These are phyloP conservation scores for Firmiana major DNA, from an alignment of 345 rosid species.

Conservation along the genomic window DNA sequence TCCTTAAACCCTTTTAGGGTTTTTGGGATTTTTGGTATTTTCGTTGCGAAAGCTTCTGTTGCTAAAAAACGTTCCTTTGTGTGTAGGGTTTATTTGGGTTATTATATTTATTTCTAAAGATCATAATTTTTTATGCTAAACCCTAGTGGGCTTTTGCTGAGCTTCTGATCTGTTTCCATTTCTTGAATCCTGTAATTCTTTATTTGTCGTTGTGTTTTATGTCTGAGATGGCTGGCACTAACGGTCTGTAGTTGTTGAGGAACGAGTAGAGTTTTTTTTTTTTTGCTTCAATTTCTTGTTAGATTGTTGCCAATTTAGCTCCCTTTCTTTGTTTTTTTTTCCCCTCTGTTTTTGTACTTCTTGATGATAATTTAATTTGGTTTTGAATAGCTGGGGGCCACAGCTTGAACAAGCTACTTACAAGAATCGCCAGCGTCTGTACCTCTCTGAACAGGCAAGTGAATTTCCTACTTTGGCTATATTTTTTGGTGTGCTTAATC, in stretches of 20 bases:
- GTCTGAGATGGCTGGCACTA: background rate
- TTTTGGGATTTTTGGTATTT: background rate
- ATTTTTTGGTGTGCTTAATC: background rate
- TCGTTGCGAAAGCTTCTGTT: background rate
- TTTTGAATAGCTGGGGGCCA: slow-evolving; percentile 71
- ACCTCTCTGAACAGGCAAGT: slow-evolving; percentile 75
- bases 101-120: background rate
- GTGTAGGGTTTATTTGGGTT: background rate
- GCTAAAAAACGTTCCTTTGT: background rate
- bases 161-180: background rate
- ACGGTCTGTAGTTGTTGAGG: background rate
- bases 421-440: slow-evolving; percentile 84
- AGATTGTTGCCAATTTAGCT: background rate
- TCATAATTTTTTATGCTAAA: background rate
- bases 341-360: background rate
- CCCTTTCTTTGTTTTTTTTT: background rate
- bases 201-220: background rate
- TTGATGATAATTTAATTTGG: slow-evolving; percentile 13
- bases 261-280: background rate
- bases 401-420: slow-evolving; percentile 79
- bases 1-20: slow-evolving; percentile 11
- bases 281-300: background rate
- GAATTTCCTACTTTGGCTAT: background rate
- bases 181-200: background rate
- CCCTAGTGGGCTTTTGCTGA: background rate